Evolutionary conservation across 371 early-diverging fungal genomes (phyloP).

Genomic region (Apophysomyces ossiformis): DNA sequence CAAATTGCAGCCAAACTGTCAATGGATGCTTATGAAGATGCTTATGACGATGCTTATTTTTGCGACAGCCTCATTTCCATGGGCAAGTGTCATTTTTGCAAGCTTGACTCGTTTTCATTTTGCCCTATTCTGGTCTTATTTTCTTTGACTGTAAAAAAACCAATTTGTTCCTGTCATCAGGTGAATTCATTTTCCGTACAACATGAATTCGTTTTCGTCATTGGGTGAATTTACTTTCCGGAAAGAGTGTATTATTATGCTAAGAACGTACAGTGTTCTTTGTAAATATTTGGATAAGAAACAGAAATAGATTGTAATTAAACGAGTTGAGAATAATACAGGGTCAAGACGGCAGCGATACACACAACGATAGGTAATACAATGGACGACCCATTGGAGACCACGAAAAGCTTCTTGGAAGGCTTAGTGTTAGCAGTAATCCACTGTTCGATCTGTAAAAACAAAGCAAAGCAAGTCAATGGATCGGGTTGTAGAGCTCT

Average conservation of each 20-base stretch:
- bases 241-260: no score
- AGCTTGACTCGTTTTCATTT: conserved; percentile 18
- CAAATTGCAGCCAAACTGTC: no score
- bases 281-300: background rate
- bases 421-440: conserved; percentile 32
- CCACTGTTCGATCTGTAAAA: conserved; percentile 49
- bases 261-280: background rate
- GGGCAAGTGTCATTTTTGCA: conserved; percentile 6
- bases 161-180: no score
- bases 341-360: conserved; percentile 4
- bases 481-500: background rate
- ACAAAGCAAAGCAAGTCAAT: background rate
- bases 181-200: no score
- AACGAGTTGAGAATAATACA: background rate
- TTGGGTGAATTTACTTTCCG: no score
- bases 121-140: conserved; percentile 15
- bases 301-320: background rate
- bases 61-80: conserved; percentile 15
- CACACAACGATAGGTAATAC: conserved; percentile 13
- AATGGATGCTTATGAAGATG: background rate
- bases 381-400: background rate
- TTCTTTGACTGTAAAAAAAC: conserved; percentile 17
- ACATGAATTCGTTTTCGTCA: no score
- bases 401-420: background rate
- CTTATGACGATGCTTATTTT: conserved; percentile 10